Evolutionary conservation across 768 basidiomycete genomes (phyloP), one percentile per base, ranked within the genome.

Genomic region (Tephrocybe sp.): DNA sequence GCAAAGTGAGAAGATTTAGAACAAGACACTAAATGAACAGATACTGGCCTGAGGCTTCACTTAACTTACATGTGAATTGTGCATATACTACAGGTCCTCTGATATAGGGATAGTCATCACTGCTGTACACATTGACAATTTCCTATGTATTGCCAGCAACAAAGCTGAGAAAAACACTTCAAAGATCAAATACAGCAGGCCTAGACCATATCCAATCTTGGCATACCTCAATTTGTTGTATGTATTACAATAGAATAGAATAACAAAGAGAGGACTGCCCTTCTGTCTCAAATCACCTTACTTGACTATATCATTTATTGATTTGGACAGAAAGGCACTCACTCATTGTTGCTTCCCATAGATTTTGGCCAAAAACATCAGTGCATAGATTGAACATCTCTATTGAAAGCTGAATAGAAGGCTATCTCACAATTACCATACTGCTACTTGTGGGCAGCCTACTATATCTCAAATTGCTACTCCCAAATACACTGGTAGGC

Each of bases 241-340:
- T 37, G 37, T 4, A 32, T 49, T 39, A 24, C n/a, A 8, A 21
- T 49, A 37, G 38, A 49, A 30, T 49, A 37, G 34, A 4, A n/a
- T 14, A 40, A n/a, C 15, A 18, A 28, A 3, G 23, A 10, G 38
- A 39, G 14, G 9, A 9, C 34, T 7, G 48, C 28, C 21, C 3
- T 8, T 6, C 48, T 49, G 11, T 49, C 48, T 9, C 48, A 49
- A 23, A 49, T 39, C n/a, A 39, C 48, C 39, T 26, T 49, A 12
- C 40, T 49, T 32, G 48, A 49, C 39, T 7, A 18, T 3, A 41
- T 49, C 8, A 41, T 49, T 4, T 21, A n/a, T 14, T 25, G 33
- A 12, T 49, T 49, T 24, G 48, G 48, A 4, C 48, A 49, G 17
- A 23, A 18, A 32, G 28, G 41, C 15, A 39, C 48, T 14, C 2